Evolutionary conservation across 495 filamentous ascomycete species (phyloP).

Genomic region (Neurospora hispaniola): DNA sequence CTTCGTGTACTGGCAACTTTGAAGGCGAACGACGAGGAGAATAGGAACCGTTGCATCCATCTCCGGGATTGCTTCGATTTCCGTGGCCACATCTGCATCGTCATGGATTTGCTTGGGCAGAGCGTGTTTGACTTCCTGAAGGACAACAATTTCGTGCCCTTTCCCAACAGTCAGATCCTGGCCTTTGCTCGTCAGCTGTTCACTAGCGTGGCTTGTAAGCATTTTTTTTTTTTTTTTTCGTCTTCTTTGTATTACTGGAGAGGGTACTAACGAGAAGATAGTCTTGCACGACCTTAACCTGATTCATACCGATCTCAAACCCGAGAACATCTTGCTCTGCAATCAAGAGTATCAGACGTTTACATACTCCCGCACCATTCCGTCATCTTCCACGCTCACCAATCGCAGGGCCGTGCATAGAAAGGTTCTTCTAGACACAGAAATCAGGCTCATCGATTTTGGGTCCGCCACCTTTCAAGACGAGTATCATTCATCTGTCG

Average conservation of each 20-base stretch:
- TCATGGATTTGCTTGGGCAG: constrained; percentile 90
- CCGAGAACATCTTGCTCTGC: constrained; percentile 94
- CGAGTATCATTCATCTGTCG: constrained; percentile 95
- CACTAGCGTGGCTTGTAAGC: constrained; percentile 96
- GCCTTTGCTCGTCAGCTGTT: constrained; percentile 90
- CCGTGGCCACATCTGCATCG: constrained; percentile 96
- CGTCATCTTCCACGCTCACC: constrained; percentile 73
- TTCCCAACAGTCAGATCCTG: constrained; percentile 98
- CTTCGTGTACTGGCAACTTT: constrained; percentile 84
- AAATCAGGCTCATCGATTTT: constrained; percentile 96
- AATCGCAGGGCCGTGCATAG: constrained; percentile 73
- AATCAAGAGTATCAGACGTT: constrained; percentile 88
- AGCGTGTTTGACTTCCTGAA: constrained; percentile 99
- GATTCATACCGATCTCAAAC: constrained; percentile 96
- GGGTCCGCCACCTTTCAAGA: constrained; percentile 97
- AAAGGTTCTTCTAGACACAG: constrained; percentile 82
- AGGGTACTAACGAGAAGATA: constrained; percentile 30
- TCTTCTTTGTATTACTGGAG: not conserved
- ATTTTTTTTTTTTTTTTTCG: not conserved
- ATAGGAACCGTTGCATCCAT: constrained; percentile 95
- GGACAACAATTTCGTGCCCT: constrained; percentile 85
- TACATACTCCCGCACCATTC: constrained; percentile 89
- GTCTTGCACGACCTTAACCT: constrained; percentile 96
- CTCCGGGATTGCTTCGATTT: constrained; percentile 96
- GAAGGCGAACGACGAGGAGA: constrained; percentile 77